Evolutionary conservation across 1,139 yeast genomes (phyloP).

Genomic region (Zygoascus sp.): DNA sequence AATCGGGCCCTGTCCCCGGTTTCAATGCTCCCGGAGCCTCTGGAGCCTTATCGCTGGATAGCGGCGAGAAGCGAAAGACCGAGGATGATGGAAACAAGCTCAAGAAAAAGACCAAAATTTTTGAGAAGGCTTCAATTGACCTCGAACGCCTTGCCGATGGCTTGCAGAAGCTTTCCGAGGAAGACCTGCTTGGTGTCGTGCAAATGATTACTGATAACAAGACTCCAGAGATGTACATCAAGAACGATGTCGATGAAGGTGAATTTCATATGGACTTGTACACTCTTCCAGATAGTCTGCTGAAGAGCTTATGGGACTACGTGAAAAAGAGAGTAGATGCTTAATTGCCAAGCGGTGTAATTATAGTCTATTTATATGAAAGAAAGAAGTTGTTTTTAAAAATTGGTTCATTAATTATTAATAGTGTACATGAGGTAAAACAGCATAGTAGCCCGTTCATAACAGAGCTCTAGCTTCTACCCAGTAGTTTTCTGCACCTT

Average conservation of each 20-base stretch:
- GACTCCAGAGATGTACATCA: slow-evolving; percentile 92
- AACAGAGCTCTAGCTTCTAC: slow-evolving; percentile 24
- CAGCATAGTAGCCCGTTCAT: neutral
- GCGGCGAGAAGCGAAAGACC: slow-evolving; percentile 42
- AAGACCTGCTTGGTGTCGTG: slow-evolving; percentile 88
- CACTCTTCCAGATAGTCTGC: slow-evolving; percentile 86
- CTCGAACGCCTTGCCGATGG: slow-evolving; percentile 89
- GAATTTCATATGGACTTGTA: slow-evolving; percentile 95
- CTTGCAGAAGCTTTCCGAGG: slow-evolving; percentile 81
- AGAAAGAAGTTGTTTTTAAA: too few species aligned
- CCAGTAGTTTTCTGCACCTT: slow-evolving; percentile 61
- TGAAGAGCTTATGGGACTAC: slow-evolving; percentile 93
- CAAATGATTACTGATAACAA: slow-evolving; percentile 97
- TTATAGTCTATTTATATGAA: neutral
- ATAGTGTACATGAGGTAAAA: neutral
- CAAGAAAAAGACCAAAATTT: slow-evolving; percentile 56
- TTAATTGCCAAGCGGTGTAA: slow-evolving; percentile 12
- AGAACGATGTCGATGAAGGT: slow-evolving; percentile 94
- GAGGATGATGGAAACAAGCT: slow-evolving; percentile 31
- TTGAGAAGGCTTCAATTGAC: slow-evolving; percentile 59
- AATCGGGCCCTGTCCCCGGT: slow-evolving; percentile 74
- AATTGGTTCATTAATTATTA: neutral
- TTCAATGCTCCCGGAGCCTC: slow-evolving; percentile 34
- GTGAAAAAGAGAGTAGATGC: slow-evolving; percentile 53
- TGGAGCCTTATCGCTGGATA: slow-evolving; percentile 21